Evolutionary conservation across 257 asterid species (phyloP), one percentile per base, ranked within the genome.

Genomic region (Solanum piurae): DNA sequence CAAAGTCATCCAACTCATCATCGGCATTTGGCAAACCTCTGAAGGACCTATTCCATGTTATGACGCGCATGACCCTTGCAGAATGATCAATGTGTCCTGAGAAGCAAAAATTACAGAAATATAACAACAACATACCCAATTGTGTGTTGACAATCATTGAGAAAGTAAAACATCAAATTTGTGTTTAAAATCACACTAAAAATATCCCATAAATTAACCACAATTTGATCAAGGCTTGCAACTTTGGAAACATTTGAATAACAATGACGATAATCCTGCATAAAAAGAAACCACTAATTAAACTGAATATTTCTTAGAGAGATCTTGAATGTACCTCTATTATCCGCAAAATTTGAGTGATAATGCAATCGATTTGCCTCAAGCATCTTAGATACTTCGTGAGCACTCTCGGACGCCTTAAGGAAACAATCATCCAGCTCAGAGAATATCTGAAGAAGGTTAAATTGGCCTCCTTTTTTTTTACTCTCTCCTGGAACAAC

Each of bases 11-110:
- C 68, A 87, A 89, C 25, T 85, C 94, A 85, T 96, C 98, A 86
- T 94, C 95, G 23, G 88, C 84, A 75, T 84, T 90, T 16, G 90
- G 87, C 91, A 93, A 89, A 87, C 98, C 98, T 89, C 90, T 92
- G 88, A 97, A 95, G 85, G 99, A 97, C 89, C 96, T 93, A 91
- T 97, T 97, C 99, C 99, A 97, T 44, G 99, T 97, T 74, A 97
- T 97, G 72, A 94, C 99, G 18, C 99, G 98, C 99, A 97, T 96
- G 72, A 97, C 98, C 93, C 95, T 93, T 58, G 95, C 95, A 1
- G 99, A 95, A 91, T 96, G 99, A 92, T 97, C 97, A 83, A 97
- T 95, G 89, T 97, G 90, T 80, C 99, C 99, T 97, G 93, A 90
- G 87, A 85, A 88, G 82, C 75, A 83, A 86, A 40, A 55, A 68